phyloP scores from a whole-genome alignment of 2,329 filamentous ascomycete genomes.

The Ceratocystis huliohia region DNA sequence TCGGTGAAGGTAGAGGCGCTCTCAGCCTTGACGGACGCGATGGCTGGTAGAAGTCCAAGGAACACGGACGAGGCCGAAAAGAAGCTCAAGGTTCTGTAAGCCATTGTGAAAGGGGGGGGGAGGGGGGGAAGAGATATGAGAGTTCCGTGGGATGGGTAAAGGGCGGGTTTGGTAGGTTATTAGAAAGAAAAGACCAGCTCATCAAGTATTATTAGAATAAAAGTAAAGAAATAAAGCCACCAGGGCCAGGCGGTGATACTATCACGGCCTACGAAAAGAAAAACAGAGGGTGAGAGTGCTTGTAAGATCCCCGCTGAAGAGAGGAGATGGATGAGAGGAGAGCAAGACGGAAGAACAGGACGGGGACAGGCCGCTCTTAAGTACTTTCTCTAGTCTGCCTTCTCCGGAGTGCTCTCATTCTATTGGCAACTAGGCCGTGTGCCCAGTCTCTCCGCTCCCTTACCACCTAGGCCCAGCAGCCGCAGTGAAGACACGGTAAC shows the following conservation, averaged over 20 bases:
- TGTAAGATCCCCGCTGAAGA: slow-evolving; percentile 3
- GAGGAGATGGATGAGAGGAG: slow-evolving; percentile 13
- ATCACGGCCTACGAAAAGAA: slow-evolving; percentile 16
- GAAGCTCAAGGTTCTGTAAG: neutral
- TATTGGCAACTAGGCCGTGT: neutral
- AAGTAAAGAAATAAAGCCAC: slow-evolving; percentile 17
- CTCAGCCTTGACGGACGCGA: neutral
- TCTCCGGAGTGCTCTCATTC: neutral
- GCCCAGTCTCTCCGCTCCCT: neutral
- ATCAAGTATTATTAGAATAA: slow-evolving; percentile 5
- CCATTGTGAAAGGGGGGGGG: slow-evolving; percentile 14
- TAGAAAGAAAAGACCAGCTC: neutral
- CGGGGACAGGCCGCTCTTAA: slow-evolving; percentile 13
- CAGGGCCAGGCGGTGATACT: slow-evolving; percentile 17
- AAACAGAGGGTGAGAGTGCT: neutral
- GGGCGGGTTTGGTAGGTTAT: slow-evolving; percentile 1
- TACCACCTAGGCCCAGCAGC: neutral
- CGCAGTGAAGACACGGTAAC: neutral
- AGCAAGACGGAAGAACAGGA: slow-evolving; percentile 1
- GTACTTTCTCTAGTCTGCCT: neutral
- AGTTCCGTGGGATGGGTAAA: neutral
- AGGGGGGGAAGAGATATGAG: neutral
- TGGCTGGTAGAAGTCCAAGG: slow-evolving; percentile 11
- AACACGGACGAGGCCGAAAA: slow-evolving; percentile 19
- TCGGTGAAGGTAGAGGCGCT: slow-evolving; percentile 19